These are phyloP conservation scores for Botrytis elliptica DNA, from an alignment of 2,329 filamentous ascomycete species.

Conservation along the genomic window DNA sequence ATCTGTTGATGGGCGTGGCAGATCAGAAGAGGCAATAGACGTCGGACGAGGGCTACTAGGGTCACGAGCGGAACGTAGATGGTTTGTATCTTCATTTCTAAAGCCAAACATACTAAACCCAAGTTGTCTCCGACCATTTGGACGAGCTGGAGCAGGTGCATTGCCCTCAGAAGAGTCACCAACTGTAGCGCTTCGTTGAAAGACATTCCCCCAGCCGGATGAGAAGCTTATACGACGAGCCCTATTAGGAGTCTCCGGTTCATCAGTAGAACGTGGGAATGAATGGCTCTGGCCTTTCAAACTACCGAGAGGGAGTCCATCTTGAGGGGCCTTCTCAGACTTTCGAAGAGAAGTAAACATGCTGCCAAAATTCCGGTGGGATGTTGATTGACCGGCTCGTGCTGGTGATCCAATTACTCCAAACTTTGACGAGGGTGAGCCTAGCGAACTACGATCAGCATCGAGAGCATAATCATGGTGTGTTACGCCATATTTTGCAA, in stretches of 20 bases:
- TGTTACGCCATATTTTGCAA: conserved; percentile 49
- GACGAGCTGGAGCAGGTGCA: conserved; percentile 37
- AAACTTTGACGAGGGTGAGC: conserved; percentile 35
- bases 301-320: conserved; percentile 65
- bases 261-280: conserved; percentile 63
- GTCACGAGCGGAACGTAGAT: conserved; percentile 53
- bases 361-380: conserved; percentile 47
- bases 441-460: conserved; percentile 33
- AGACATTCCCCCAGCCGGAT: conserved; percentile 48
- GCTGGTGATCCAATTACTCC: conserved; percentile 36
- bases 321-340: conserved; percentile 49
- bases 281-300: conserved; percentile 77
- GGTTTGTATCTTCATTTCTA: conserved; percentile 45
- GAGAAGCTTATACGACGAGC: conserved; percentile 56
- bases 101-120: conserved; percentile 49
- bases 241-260: conserved; percentile 52
- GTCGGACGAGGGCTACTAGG: conserved; percentile 62
- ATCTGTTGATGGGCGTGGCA: conserved; percentile 77
- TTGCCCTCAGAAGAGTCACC: conserved; percentile 36
- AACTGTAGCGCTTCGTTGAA: conserved; percentile 37
- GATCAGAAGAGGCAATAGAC: conserved; percentile 66
- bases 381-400: conserved; percentile 44
- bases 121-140: conserved; percentile 30
- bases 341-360: conserved; percentile 63
- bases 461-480: conserved; percentile 32